Conservation (phyloP, 352 stramenopile genomes). For the Thalassiosira mediterranea region DNA sequence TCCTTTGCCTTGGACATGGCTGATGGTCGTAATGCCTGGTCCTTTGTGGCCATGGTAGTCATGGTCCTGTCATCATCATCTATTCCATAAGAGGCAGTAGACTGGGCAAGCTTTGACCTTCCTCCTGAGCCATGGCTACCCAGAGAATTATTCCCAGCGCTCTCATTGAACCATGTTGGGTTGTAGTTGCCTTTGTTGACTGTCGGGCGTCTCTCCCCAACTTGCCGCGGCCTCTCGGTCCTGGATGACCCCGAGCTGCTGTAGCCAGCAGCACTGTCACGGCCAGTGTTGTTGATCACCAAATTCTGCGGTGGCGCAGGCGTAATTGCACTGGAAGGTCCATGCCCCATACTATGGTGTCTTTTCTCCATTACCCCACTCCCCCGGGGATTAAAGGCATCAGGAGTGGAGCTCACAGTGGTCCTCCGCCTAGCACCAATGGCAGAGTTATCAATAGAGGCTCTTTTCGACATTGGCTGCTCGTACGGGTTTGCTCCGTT, state of each 20-base stretch:
- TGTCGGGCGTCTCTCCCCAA: too few species aligned
- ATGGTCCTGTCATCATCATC: slow-evolving; percentile 30
- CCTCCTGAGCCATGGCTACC: not conserved
- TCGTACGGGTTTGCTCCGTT: not conserved
- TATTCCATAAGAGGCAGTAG: not conserved
- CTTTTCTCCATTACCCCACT: not conserved
- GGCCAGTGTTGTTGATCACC: not conserved
- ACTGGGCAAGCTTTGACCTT: not conserved
- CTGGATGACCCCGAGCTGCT: not conserved
- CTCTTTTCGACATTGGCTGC: not conserved
- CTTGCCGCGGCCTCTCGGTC: too few species aligned
- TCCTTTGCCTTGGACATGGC: slow-evolving; percentile 28
- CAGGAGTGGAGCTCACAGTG: not conserved
- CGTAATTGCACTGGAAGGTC: not conserved
- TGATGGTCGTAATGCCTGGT: slow-evolving; percentile 14
- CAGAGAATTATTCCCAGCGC: too few species aligned
- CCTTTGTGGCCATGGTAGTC: slow-evolving; percentile 34
- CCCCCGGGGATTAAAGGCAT: not conserved
- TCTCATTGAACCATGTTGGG: slow-evolving; percentile 2
- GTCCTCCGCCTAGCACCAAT: not conserved
- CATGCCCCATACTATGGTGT: not conserved
- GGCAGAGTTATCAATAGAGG: not conserved
- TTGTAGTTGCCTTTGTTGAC: too few species aligned
- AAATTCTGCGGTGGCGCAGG: not conserved
- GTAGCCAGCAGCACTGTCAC: not conserved